A percentile compares a stretch with the other conserved stretches of the same genome.
phyloP scores from a whole-genome alignment of 352 stramenopile genomes.

The Pythium brassicae region DNA sequence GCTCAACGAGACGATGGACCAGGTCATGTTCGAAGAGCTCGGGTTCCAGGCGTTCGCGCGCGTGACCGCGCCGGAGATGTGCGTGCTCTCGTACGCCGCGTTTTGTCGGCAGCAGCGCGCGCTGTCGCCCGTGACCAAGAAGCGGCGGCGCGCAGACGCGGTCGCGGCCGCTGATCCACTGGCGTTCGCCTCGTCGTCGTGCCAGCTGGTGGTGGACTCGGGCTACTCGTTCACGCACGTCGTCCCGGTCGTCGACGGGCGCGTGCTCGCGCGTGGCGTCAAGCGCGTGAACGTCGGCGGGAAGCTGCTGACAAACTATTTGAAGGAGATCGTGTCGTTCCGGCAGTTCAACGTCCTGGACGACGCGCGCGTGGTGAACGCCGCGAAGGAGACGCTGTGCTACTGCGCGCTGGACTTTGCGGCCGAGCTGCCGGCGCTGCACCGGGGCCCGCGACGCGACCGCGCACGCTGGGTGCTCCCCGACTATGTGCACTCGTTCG shows the following conservation, averaged over 20 bases:
- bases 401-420: slow-evolving; percentile 89
- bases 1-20: slow-evolving; percentile 68
- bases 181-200: slow-evolving; percentile 49
- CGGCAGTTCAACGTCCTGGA: slow-evolving; percentile 97
- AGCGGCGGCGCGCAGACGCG: slow-evolving; percentile 10
- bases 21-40: slow-evolving; percentile 80
- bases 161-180: neutral
- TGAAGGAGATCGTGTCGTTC: slow-evolving; percentile 96
- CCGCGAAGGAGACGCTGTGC: slow-evolving; percentile 88
- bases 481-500: slow-evolving; percentile 73
- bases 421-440: slow-evolving; percentile 60
- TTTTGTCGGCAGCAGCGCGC: slow-evolving; percentile 15
- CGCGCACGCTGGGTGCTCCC: slow-evolving; percentile 74
- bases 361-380: slow-evolving; percentile 59
- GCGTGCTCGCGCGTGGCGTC: slow-evolving; percentile 40
- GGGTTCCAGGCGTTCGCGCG: slow-evolving; percentile 50
- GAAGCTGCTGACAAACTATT: slow-evolving; percentile 96
- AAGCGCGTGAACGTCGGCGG: slow-evolving; percentile 91
- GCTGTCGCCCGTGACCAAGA: slow-evolving; percentile 5
- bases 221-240: slow-evolving; percentile 96
- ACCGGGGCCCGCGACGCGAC: slow-evolving; percentile 15
- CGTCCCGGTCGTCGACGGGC: slow-evolving; percentile 83
- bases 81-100: slow-evolving; percentile 53
- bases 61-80: slow-evolving; percentile 54
- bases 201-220: slow-evolving; percentile 88